These are phyloP conservation scores for Cylindrodendrum hubeiense DNA, from an alignment of 2,329 filamentous ascomycete species.

Conservation along the genomic window DNA sequence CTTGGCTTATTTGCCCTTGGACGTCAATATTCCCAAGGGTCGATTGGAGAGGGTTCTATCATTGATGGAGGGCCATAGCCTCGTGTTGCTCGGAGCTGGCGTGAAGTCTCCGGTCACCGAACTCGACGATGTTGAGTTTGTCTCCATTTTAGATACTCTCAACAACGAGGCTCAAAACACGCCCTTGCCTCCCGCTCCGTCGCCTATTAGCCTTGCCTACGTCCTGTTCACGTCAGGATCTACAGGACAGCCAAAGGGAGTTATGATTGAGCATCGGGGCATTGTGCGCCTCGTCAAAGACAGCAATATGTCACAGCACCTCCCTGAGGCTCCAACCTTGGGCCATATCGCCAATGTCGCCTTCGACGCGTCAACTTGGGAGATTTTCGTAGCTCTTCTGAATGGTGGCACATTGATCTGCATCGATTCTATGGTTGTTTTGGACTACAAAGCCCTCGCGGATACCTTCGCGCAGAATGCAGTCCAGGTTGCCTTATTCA, in stretches of 20 bases:
- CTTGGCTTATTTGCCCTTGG: constrained; percentile 34
- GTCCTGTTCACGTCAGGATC: constrained; percentile 18
- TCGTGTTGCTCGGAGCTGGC: constrained; percentile 15
- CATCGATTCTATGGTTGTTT: constrained; percentile 25
- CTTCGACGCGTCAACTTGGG: constrained; percentile 27
- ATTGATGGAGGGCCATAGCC: background rate
- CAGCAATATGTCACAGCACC: constrained; percentile 9
- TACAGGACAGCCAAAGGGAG: constrained; percentile 14
- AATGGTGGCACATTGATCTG: constrained; percentile 29
- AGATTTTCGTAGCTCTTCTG: constrained; percentile 14
- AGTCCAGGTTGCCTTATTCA: constrained; percentile 16
- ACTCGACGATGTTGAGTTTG: background rate
- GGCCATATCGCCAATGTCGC: constrained; percentile 27
- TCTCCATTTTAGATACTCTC: background rate
- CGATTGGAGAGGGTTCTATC: constrained; percentile 27
- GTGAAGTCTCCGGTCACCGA: background rate
- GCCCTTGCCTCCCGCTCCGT: background rate
- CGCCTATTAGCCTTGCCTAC: constrained; percentile 5
- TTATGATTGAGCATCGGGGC: constrained; percentile 13
- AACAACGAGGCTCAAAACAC: background rate
- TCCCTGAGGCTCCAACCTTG: background rate
- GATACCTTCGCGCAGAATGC: background rate
- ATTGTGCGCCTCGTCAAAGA: constrained; percentile 20
- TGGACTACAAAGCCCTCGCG: constrained; percentile 11
- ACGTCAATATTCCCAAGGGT: constrained; percentile 24